A percentile compares a stretch with the other conserved stretches of the same genome.
Conservation (phyloP, 352 stramenopile genomes). For the Aphanomyces astaci region DNA sequence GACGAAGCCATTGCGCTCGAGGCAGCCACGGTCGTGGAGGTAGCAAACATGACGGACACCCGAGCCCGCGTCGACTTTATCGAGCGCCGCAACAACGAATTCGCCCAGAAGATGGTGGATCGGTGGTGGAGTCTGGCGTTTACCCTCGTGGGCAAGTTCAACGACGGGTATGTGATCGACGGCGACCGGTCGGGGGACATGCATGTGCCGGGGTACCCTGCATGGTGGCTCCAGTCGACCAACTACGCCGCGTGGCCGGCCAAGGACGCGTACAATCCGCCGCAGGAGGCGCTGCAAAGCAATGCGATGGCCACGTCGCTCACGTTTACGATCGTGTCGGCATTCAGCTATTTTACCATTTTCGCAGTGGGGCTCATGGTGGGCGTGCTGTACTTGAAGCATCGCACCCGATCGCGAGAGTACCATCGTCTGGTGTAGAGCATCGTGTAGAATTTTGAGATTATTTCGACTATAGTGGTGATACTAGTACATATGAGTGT, state of each 20-base stretch:
- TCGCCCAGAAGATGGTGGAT: constrained; percentile 30
- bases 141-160: constrained; percentile 32
- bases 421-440: neutral
- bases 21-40: constrained; percentile 29
- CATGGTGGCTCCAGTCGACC: constrained; percentile 52
- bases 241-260: constrained; percentile 58
- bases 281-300: neutral
- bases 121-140: constrained; percentile 14
- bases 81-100: constrained; percentile 40
- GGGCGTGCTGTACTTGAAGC: neutral
- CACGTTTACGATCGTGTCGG: neutral
- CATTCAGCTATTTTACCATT: neutral
- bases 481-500: too few relatives aligned
- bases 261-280: constrained; percentile 26
- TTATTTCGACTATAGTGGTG: too few relatives aligned
- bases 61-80: constrained; percentile 25
- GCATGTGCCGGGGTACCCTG: constrained; percentile 51
- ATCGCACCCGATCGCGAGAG: neutral
- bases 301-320: neutral
- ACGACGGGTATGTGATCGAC: constrained; percentile 58
- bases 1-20: constrained; percentile 27
- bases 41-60: constrained; percentile 25
- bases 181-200: constrained; percentile 40
- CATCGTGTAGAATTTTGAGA: neutral
- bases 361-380: neutral